Evolutionary conservation across 2,329 filamentous ascomycete species (phyloP).

Genomic region (Fusarium sambucinum): DNA sequence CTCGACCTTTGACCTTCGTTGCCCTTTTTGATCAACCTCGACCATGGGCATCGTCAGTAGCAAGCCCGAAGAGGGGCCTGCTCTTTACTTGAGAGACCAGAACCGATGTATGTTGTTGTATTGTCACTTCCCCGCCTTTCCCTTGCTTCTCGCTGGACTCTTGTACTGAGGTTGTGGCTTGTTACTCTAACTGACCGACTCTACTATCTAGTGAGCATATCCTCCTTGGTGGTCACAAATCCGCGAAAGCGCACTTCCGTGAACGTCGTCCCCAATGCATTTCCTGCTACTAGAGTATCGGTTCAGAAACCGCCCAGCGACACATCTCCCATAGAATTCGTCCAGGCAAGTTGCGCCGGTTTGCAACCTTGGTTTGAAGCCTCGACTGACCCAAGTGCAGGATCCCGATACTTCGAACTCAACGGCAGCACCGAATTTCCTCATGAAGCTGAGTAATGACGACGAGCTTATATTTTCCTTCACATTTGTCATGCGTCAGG

Average conservation of each 20-base stretch:
- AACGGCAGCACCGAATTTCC: slow-evolving; percentile 73
- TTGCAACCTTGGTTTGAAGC: slow-evolving; percentile 34
- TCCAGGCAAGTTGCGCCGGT: slow-evolving; percentile 75
- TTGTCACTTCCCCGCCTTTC: slow-evolving; percentile 28
- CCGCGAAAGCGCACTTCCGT: slow-evolving; percentile 81
- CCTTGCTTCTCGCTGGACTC: slow-evolving; percentile 20
- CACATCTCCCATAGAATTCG: slow-evolving; percentile 83
- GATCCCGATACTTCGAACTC: slow-evolving; percentile 75
- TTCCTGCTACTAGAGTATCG: slow-evolving; percentile 82
- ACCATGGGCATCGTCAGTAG: slow-evolving; percentile 93
- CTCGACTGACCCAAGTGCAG: slow-evolving; percentile 59
- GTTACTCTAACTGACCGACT: slow-evolving; percentile 38
- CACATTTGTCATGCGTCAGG: slow-evolving; percentile 81
- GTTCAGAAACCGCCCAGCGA: slow-evolving; percentile 81
- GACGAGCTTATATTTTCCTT: slow-evolving; percentile 95
- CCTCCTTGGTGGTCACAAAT: slow-evolving; percentile 84
- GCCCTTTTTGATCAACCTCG: slow-evolving; percentile 51
- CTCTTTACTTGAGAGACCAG: slow-evolving; percentile 90
- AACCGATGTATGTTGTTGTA: slow-evolving; percentile 77
- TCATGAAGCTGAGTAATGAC: slow-evolving; percentile 88
- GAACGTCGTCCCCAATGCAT: slow-evolving; percentile 85
- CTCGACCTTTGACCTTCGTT: slow-evolving; percentile 36
- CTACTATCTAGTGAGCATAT: slow-evolving; percentile 78
- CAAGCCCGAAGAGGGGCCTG: slow-evolving; percentile 83
- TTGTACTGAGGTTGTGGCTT: slow-evolving; percentile 30